Evolutionary conservation across 495 filamentous ascomycete species (phyloP).

Genomic region (Neurospora sp.): DNA sequence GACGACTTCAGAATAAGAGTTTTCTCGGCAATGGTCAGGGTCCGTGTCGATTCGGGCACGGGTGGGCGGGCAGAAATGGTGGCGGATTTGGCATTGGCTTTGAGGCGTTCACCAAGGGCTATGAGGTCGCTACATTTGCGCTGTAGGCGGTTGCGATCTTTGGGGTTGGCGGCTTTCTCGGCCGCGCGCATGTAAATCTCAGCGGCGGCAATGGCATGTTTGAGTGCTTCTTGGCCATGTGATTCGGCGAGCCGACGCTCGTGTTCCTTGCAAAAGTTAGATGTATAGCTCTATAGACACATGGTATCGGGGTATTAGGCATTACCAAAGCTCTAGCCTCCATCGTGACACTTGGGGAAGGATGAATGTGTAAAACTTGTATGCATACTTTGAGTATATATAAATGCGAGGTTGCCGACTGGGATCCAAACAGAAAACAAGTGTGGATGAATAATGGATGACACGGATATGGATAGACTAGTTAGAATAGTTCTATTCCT

Average conservation of each 20-base stretch:
- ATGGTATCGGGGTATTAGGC: background rate
- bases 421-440: background rate
- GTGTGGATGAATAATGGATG: background rate
- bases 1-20: slow-evolving; percentile 69
- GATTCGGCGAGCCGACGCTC: slow-evolving; percentile 46
- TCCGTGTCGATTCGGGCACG: slow-evolving; percentile 48
- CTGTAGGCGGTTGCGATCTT: slow-evolving; percentile 50
- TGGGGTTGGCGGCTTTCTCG: slow-evolving; percentile 35
- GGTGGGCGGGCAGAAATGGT: slow-evolving; percentile 21
- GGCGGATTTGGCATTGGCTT: slow-evolving; percentile 28
- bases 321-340: slow-evolving; percentile 17
- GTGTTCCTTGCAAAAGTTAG: slow-evolving; percentile 40
- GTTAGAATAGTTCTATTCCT: background rate
- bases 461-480: background rate
- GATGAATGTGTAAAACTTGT: background rate
- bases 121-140: slow-evolving; percentile 57
- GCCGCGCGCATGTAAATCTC: slow-evolving; percentile 72
- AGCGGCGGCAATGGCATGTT: slow-evolving; percentile 60
- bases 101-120: slow-evolving; percentile 62
- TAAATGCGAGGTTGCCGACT: background rate
- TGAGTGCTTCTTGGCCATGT: slow-evolving; percentile 55
- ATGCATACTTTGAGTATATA: slow-evolving; percentile 3
- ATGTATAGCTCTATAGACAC: slow-evolving; percentile 16
- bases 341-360: slow-evolving; percentile 10
- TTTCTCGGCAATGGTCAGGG: slow-evolving; percentile 61